A percentile compares a stretch with the other conserved stretches of the same genome.
Conservation (phyloP, 176 grass and related monocot species). For the Carex parvula region DNA sequence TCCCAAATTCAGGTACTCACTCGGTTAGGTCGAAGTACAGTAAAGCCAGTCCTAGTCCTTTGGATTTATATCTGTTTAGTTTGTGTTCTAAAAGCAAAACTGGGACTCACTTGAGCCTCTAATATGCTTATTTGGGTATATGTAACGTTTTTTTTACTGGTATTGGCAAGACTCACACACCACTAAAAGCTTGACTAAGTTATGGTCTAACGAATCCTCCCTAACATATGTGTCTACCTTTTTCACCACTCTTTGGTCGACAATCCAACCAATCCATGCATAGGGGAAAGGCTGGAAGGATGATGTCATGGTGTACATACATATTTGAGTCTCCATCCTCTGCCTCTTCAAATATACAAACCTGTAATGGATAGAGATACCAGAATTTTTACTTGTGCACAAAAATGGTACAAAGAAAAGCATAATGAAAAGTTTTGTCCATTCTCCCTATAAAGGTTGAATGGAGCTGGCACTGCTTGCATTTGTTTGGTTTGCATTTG, state of each 20-base stretch:
- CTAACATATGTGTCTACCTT: conserved; percentile 51
- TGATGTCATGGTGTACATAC: conserved; percentile 85
- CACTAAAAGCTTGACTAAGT: background rate
- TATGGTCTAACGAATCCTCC: background rate
- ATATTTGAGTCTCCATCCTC: conserved; percentile 80
- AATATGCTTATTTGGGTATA: background rate
- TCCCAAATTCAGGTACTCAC: background rate
- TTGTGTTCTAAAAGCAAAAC: background rate
- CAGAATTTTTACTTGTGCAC: background rate
- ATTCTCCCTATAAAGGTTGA: background rate
- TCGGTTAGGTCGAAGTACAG: background rate
- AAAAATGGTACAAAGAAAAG: conserved; percentile 17
- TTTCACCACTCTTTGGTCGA: conserved; percentile 55
- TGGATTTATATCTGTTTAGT: background rate
- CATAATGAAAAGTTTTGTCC: background rate
- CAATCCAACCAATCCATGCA: conserved; percentile 89
- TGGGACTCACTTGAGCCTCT: background rate
- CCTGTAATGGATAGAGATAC: conserved; percentile 34
- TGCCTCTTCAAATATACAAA: conserved; percentile 74
- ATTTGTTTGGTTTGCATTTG: background rate
- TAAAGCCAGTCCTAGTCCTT: background rate
- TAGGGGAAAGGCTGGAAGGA: conserved; percentile 68
- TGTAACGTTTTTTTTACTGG: background rate
- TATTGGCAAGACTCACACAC: background rate
- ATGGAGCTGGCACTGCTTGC: background rate